Evolutionary conservation across 192 early-diverging fungal species (phyloP).

Genomic region (Umbelopsis isabellina): DNA sequence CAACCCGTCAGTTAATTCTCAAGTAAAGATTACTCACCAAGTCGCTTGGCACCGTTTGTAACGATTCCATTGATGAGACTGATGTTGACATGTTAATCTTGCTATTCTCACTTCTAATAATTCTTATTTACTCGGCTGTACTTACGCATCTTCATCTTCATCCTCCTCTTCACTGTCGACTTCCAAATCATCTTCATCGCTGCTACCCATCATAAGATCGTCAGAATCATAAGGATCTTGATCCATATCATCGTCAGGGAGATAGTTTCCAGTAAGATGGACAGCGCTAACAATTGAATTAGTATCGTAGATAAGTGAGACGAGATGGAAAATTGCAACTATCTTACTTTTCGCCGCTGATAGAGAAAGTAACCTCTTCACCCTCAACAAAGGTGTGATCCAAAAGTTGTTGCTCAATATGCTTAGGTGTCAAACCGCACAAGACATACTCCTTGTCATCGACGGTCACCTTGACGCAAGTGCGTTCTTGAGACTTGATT

Average conservation of each 20-base stretch:
- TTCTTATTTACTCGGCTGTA: background rate
- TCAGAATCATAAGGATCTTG: constrained; percentile 45
- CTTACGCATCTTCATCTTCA: constrained; percentile 29
- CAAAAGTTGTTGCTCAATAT: constrained; percentile 76
- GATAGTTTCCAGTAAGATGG: constrained; percentile 76
- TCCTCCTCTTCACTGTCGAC: constrained; percentile 38
- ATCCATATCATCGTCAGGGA: constrained; percentile 57
- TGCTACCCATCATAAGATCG: constrained; percentile 29
- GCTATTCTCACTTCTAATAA: background rate
- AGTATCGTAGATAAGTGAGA: background rate
- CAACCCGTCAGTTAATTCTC: constrained; percentile 16
- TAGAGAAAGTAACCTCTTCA: constrained; percentile 78
- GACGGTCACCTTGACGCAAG: constrained; percentile 67
- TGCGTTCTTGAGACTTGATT: constrained; percentile 55
- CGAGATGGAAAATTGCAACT: background rate
- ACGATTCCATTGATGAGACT: constrained; percentile 27
- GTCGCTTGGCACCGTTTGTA: constrained; percentile 34
- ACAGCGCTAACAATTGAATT: constrained; percentile 42
- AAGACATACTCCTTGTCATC: constrained; percentile 74
- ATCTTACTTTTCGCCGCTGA: constrained; percentile 56
- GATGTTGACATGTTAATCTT: constrained; percentile 32
- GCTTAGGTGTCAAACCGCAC: constrained; percentile 74
- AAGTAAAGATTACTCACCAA: constrained; percentile 23
- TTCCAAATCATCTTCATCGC: constrained; percentile 47
- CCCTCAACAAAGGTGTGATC: constrained; percentile 66